phyloP scores from a whole-genome alignment of 1,139 yeast species.

The Kluyveromyces marxianus region DNA sequence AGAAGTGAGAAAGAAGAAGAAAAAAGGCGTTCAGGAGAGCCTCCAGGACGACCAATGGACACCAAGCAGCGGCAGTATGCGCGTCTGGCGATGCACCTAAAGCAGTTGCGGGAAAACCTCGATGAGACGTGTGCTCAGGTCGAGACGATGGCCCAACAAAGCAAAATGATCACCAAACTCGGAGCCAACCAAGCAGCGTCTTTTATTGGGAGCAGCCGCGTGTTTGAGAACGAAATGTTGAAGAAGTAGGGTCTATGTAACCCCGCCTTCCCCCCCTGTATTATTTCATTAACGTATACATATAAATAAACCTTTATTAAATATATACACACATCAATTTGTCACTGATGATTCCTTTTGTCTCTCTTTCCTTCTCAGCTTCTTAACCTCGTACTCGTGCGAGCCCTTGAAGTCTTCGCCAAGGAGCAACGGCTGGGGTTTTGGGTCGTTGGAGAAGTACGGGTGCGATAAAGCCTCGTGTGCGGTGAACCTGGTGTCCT shows the following conservation, averaged over 20 bases:
- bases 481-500: constrained; percentile 56
- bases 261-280: neutral
- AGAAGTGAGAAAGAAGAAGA: too few relatives aligned
- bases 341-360: constrained; percentile 24
- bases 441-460: constrained; percentile 67
- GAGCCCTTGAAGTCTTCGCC: constrained; percentile 60
- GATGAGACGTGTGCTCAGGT: constrained; percentile 22
- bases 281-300: neutral
- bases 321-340: neutral
- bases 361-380: constrained; percentile 60
- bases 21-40: too few relatives aligned
- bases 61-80: constrained; percentile 27
- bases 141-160: constrained; percentile 25
- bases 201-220: constrained; percentile 28
- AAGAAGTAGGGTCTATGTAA: constrained; percentile 8
- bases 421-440: constrained; percentile 50
- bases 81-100: constrained; percentile 25
- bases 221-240: constrained; percentile 23
- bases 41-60: constrained; percentile 2
- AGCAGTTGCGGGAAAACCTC: constrained; percentile 22
- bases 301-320: neutral
- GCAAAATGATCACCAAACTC: constrained; percentile 27
- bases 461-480: constrained; percentile 52
- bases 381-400: constrained; percentile 96
- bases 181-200: constrained; percentile 29